phyloP scores from a whole-genome alignment of 805 yeast species.

The Torulaspora gathmanii region DNA sequence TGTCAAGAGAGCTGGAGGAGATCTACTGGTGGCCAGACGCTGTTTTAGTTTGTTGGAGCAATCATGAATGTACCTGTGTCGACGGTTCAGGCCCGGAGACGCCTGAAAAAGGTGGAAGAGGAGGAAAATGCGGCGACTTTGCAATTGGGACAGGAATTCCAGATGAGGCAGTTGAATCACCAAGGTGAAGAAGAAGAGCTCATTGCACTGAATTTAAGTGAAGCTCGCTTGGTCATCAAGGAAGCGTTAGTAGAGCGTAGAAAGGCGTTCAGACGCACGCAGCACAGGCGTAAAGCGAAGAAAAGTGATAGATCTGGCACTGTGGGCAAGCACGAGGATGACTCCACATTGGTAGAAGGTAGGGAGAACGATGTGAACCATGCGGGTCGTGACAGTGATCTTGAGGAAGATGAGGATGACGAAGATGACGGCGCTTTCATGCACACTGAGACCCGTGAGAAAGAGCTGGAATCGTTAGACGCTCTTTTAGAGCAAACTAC shows the following conservation, averaged over 20 bases:
- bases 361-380: conserved; percentile 8
- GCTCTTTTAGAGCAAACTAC: conserved; percentile 34
- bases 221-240: conserved; percentile 83
- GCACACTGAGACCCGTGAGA: conserved; percentile 47
- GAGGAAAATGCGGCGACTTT: conserved; percentile 89
- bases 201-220: conserved; percentile 81
- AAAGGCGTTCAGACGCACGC: conserved; percentile 45
- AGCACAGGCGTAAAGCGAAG: conserved; percentile 12
- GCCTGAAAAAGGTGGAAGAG: conserved; percentile 61
- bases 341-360: conserved; percentile 6
- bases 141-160: conserved; percentile 91
- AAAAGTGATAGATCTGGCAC: conserved; percentile 4
- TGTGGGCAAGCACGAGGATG: neutral
- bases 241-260: conserved; percentile 79
- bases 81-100: conserved; percentile 79
- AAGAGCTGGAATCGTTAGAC: conserved; percentile 35
- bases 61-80: conserved; percentile 84
- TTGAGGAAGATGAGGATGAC: conserved; percentile 20
- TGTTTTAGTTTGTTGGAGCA: neutral
- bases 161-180: conserved; percentile 70
- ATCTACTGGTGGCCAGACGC: neutral
- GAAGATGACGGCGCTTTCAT: conserved; percentile 36
- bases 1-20: too few species aligned
- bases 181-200: conserved; percentile 72
- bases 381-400: conserved; percentile 35